phyloP scores from a whole-genome alignment of 1,139 yeast genomes.

The Suhomyces taliae region DNA sequence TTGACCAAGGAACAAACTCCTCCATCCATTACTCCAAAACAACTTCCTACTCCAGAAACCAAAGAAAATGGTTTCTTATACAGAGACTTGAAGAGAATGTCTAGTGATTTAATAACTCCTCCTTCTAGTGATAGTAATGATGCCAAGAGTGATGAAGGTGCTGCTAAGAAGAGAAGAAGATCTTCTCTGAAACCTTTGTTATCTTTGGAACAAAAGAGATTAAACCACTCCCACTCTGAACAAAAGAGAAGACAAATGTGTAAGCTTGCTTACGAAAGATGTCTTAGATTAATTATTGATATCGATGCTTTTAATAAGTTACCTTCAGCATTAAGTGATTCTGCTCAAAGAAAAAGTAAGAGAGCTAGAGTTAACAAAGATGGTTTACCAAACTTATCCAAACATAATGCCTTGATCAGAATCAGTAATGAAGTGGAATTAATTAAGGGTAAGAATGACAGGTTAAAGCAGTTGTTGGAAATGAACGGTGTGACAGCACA shows the following conservation, averaged over 20 bases:
- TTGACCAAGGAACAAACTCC: constrained; percentile 11
- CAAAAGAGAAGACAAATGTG: constrained; percentile 73
- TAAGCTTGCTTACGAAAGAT: constrained; percentile 60
- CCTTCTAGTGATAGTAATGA: constrained; percentile 48
- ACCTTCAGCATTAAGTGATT: constrained; percentile 21
- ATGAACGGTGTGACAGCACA: constrained; percentile 15
- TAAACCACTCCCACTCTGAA: constrained; percentile 73
- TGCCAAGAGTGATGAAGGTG: constrained; percentile 19
- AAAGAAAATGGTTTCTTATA: constrained; percentile 7
- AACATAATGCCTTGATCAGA: constrained; percentile 45
- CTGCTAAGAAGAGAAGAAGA: constrained; percentile 29
- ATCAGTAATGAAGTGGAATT: constrained; percentile 42
- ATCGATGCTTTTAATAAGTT: constrained; percentile 40
- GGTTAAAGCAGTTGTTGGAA: constrained; percentile 24
- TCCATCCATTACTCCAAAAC: constrained; percentile 14
- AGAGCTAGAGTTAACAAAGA: constrained; percentile 45
- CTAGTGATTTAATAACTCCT: constrained; percentile 28
- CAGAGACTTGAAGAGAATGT: constrained; percentile 6
- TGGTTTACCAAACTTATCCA: constrained; percentile 50
- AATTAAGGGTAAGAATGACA: constrained; percentile 37
- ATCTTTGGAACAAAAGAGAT: constrained; percentile 65
- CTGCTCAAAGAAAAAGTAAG: constrained; percentile 34
- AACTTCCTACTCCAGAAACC: constrained; percentile 38
- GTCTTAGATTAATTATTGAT: constrained; percentile 42
- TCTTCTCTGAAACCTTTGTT: constrained; percentile 48